phyloP scores from a whole-genome alignment of 352 stramenopile species.

The Globisporangium spinosum region DNA sequence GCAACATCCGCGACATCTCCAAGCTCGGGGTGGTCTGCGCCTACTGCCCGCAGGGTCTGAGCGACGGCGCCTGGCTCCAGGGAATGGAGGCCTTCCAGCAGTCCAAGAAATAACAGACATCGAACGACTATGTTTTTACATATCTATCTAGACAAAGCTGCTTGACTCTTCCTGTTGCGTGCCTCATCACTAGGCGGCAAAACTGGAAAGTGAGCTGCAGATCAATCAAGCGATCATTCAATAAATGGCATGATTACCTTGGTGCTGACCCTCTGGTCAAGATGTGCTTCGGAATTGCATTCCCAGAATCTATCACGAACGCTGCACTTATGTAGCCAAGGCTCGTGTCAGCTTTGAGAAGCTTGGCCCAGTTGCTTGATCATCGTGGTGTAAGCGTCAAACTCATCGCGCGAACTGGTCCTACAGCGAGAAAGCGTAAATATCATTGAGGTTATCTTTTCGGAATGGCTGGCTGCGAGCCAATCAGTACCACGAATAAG shows the following conservation, averaged over 20 bases:
- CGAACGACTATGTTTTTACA: not conserved
- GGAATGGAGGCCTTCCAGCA: conserved; percentile 70
- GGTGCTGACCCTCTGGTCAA: not conserved
- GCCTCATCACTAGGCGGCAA: not conserved
- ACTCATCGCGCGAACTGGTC: not conserved
- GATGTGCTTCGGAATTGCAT: not conserved
- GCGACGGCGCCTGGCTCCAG: conserved; percentile 53
- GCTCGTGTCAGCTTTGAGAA: not conserved
- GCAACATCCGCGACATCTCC: conserved; percentile 73
- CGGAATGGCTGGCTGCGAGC: not conserved
- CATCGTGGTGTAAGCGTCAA: not conserved
- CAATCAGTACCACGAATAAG: not conserved
- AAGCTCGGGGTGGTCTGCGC: conserved; percentile 68
- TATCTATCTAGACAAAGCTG: not conserved
- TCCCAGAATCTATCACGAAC: not conserved
- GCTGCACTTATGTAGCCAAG: not conserved
- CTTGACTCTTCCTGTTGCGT: not conserved
- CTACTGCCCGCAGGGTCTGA: conserved; percentile 80
- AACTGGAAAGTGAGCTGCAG: not conserved
- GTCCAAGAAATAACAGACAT: conserved; percentile 25
- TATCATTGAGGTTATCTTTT: no score
- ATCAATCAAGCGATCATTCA: not conserved
- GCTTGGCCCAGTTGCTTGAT: not conserved
- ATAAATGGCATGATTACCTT: no score
- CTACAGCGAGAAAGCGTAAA: not conserved